These are phyloP conservation scores for Auriculariales sp. DNA, from an alignment of 768 basidiomycete genomes.

Conservation along the genomic window DNA sequence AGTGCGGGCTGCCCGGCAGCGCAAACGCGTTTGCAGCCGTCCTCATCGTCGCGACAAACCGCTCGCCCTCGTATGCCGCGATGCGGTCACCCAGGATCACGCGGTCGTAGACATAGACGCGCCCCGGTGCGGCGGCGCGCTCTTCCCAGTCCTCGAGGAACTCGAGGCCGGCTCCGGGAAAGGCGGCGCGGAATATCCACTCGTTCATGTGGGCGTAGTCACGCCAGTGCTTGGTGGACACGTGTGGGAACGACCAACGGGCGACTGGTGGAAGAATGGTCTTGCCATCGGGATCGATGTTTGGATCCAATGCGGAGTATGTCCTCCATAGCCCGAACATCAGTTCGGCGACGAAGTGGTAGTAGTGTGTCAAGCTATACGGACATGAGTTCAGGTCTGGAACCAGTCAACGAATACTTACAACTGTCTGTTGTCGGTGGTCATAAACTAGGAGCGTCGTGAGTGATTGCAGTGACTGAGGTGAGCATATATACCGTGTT, in stretches of 20 bases:
- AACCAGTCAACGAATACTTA: conserved; percentile 12
- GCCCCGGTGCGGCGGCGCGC: conserved; percentile 50
- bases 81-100: conserved; percentile 78
- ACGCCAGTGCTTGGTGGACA: conserved; percentile 69
- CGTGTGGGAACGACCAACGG: conserved; percentile 61
- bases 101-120: conserved; percentile 71
- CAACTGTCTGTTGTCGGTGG: conserved; percentile 82
- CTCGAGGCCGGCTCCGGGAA: conserved; percentile 71
- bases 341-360: conserved; percentile 86
- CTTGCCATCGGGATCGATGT: conserved; percentile 47
- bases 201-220: conserved; percentile 90
- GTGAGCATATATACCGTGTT: conserved; percentile 36
- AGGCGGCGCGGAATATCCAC: conserved; percentile 63
- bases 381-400: conserved; percentile 1
- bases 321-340: conserved; percentile 89
- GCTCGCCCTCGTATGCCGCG: conserved; percentile 59
- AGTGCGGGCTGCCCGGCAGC: conserved; percentile 58
- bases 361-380: conserved; percentile 74
- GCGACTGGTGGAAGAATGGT: conserved; percentile 61
- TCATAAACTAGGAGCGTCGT: conserved; percentile 38
- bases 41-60: conserved; percentile 57
- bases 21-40: conserved; percentile 63
- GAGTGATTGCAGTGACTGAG: background rate
- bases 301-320: conserved; percentile 66
- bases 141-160: conserved; percentile 77